Evolutionary conservation across 306 rosid genomes (phyloP), one percentile per base, ranked within the genome.

Genomic region (Medicago arabica): DNA sequence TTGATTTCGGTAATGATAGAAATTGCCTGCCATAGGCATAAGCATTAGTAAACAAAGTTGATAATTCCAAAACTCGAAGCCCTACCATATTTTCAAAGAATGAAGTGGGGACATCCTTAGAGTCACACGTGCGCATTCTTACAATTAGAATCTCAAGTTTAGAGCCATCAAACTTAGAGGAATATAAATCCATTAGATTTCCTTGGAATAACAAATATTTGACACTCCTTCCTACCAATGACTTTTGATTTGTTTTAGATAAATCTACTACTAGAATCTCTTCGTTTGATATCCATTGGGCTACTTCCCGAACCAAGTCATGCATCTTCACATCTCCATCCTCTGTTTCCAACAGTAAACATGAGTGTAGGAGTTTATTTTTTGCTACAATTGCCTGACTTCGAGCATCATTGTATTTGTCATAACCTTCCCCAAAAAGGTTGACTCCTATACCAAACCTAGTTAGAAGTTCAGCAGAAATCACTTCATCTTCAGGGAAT

Each of bases 401-500:
- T 44, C 50, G 50, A 44, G 50, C 50, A 44, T 44, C 15, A 11
- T 44, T 44, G 50, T 44, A 44, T 44, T 44, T 44, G 15, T 12
- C 50, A 44, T 44, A 44, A 12, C 50, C 50, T 44, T 44, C n/a
- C 50, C 50, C 50, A 44, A 44, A 11, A 14, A 44, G 50, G n/a
- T 14, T 4, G n/a, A 44, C 50, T 44, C 50, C 50, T 11, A 44
- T 44, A 14, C 50, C 50, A 44, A 44, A 6, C 13, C 50, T 44
- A 3, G 50, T 44, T 44, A 44, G 4, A 1, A 3, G 12, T 44
- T 44, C 50, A 12, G 5, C 13, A 11, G 50, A 11, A 14, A 44
- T 44, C 6, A 3, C 76, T 50, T 77, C 67, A 50, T 77, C 82
- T 50, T 82, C 85, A 38, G 7, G 76, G 18, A 82, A 77, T 0